A percentile compares a stretch with the other conserved stretches of the same genome.
Evolutionary conservation across 208 protist genomes (phyloP).

Genomic region (Leishmania arabica): DNA sequence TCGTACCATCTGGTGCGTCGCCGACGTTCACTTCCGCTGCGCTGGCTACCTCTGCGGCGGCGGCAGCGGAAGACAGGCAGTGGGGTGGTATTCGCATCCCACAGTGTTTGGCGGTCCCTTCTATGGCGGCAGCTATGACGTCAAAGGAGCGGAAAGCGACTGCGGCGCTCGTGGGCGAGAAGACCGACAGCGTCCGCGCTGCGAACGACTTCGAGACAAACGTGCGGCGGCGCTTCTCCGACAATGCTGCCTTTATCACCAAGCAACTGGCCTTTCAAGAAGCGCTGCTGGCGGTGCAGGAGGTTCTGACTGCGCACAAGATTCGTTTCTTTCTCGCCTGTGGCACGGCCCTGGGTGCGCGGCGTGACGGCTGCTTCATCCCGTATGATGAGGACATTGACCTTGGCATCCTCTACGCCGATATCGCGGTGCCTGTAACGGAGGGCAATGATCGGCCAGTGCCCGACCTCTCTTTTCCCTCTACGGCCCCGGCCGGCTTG

Average conservation of each 20-base stretch:
- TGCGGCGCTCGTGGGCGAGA: background rate
- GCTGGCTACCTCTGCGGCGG: background rate
- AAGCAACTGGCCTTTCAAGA: slow-evolving; percentile 71
- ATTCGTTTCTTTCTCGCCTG: slow-evolving; percentile 82
- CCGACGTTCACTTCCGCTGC: background rate
- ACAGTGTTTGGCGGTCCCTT: background rate
- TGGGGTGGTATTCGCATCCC: slow-evolving; percentile 13
- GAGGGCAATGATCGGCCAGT: background rate
- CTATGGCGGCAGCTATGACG: background rate
- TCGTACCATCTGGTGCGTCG: background rate
- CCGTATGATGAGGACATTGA: slow-evolving; percentile 89
- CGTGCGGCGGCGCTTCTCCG: slow-evolving; percentile 10
- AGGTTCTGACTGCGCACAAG: slow-evolving; percentile 16
- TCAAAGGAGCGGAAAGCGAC: background rate
- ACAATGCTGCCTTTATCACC: slow-evolving; percentile 3
- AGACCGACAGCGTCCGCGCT: background rate
- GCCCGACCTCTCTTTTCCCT: background rate
- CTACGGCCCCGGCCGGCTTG: background rate
- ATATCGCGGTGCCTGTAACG: slow-evolving; percentile 7
- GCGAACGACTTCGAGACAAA: slow-evolving; percentile 19
- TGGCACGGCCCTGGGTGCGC: slow-evolving; percentile 82
- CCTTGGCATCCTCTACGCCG: slow-evolving; percentile 74
- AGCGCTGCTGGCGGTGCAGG: slow-evolving; percentile 60
- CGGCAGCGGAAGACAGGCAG: background rate
- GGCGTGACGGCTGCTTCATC: slow-evolving; percentile 86